Conservation (phyloP, 169 alveolate genomes). For the Cardiosporidium cionae region DNA sequence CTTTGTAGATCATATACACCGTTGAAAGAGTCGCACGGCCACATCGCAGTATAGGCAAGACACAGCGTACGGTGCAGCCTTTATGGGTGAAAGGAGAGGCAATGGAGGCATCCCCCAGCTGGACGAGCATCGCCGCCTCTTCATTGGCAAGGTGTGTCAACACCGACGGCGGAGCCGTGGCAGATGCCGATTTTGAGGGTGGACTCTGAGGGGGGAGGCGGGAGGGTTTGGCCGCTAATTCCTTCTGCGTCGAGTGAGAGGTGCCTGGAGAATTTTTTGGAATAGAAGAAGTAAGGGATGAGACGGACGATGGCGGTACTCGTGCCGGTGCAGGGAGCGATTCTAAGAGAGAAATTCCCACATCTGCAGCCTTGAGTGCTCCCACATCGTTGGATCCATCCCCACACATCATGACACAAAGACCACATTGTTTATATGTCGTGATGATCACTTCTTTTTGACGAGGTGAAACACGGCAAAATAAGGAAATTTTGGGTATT, state of each 20-base stretch:
- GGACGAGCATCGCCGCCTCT: background rate
- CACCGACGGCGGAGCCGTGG: background rate
- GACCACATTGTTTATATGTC: conserved; percentile 59
- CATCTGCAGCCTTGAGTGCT: conserved; percentile 93
- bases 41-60: conserved; percentile 42
- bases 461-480: conserved; percentile 92
- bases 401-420: conserved; percentile 89
- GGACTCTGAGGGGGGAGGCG: too few species aligned
- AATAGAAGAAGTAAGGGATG: too few species aligned
- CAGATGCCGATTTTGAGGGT: background rate
- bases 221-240: too few species aligned
- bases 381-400: conserved; percentile 99
- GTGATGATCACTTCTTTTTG: conserved; percentile 77
- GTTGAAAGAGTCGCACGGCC: conserved; percentile 91
- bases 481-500: too few species aligned
- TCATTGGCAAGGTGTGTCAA: background rate
- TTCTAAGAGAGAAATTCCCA: conserved; percentile 93
- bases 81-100: conserved; percentile 97
- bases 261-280: too few species aligned
- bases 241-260: too few species aligned
- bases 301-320: too few species aligned
- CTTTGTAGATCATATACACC: conserved; percentile 90
- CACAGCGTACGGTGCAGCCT: conserved; percentile 78
- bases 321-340: background rate
- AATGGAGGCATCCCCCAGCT: conserved; percentile 96